These are phyloP conservation scores for Crithidia fasciculata DNA, from an alignment of 208 protist species.

Conservation along the genomic window DNA sequence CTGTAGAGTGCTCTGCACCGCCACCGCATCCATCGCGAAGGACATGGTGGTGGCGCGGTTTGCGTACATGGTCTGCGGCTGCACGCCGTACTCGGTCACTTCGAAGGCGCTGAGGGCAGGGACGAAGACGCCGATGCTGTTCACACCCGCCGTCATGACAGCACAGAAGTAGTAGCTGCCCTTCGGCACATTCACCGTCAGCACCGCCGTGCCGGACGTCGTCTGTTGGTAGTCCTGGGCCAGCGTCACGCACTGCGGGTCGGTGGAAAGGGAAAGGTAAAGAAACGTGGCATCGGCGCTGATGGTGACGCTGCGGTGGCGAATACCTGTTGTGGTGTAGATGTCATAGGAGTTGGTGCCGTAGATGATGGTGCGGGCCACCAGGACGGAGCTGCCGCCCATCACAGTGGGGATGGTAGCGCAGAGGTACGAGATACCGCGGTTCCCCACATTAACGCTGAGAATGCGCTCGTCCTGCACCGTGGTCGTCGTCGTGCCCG, in stretches of 20 bases:
- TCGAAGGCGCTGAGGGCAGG: slow-evolving; percentile 39
- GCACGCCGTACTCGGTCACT: slow-evolving; percentile 65
- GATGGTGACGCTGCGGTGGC: slow-evolving; percentile 44
- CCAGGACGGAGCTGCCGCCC: slow-evolving; percentile 24
- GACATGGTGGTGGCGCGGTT: slow-evolving; percentile 48
- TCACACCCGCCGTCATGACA: slow-evolving; percentile 23
- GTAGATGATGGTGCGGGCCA: slow-evolving; percentile 32
- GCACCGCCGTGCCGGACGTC: slow-evolving; percentile 5
- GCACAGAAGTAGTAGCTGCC: slow-evolving; percentile 74
- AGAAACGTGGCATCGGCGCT: slow-evolving; percentile 25
- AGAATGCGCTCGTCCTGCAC: slow-evolving; percentile 19
- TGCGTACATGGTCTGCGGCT: slow-evolving; percentile 68
- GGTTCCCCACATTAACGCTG: slow-evolving; percentile 19
- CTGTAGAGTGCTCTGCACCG: slow-evolving; percentile 23
- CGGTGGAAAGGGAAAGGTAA: slow-evolving; percentile 47
- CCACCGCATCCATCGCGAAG: slow-evolving; percentile 50
- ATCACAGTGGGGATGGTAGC: slow-evolving; percentile 38
- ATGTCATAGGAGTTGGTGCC: slow-evolving; percentile 35
- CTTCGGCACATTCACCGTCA: slow-evolving; percentile 47
- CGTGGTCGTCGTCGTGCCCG: slow-evolving; percentile 1
- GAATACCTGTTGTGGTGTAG: slow-evolving; percentile 38
- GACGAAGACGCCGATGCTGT: slow-evolving; percentile 44
- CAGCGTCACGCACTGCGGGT: slow-evolving; percentile 42
- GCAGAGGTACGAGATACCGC: slow-evolving; percentile 45
- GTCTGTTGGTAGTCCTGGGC: slow-evolving; percentile 39